These are phyloP conservation scores for Cladosporium velox DNA, from an alignment of 2,329 filamentous ascomycete species.

Conservation along the genomic window DNA sequence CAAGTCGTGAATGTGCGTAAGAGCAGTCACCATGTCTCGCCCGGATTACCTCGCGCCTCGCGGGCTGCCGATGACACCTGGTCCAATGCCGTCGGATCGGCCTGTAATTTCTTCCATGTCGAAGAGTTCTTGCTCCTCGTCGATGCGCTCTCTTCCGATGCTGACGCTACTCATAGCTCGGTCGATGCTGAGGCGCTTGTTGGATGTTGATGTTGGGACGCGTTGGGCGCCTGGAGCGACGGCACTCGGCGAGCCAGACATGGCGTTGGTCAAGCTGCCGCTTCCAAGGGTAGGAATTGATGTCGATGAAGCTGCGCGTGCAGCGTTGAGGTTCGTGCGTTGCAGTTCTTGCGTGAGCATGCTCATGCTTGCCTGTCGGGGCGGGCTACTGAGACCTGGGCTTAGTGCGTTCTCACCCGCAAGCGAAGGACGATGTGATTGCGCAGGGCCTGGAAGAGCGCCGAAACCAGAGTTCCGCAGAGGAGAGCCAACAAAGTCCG, in stretches of 20 bases:
- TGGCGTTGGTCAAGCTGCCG: slow-evolving; percentile 24
- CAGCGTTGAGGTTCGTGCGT: slow-evolving; percentile 38
- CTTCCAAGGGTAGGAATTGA: slow-evolving; percentile 27
- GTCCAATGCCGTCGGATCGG: slow-evolving; percentile 1
- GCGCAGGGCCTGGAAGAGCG: slow-evolving; percentile 40
- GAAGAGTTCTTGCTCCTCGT: slow-evolving; percentile 37
- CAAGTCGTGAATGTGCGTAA: not conserved
- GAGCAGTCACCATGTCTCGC: not conserved
- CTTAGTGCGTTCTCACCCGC: slow-evolving; percentile 15
- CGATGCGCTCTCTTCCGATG: slow-evolving; percentile 32
- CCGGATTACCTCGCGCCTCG: not conserved
- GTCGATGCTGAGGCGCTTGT: slow-evolving; percentile 28
- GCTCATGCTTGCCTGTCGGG: slow-evolving; percentile 60
- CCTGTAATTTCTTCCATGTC: slow-evolving; percentile 37
- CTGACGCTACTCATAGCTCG: slow-evolving; percentile 33
- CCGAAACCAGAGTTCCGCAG: slow-evolving; percentile 58
- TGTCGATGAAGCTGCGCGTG: slow-evolving; percentile 30
- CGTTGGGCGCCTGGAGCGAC: slow-evolving; percentile 13
- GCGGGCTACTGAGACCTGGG: slow-evolving; percentile 52
- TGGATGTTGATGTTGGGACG: slow-evolving; percentile 23
- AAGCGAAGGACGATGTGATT: slow-evolving; percentile 25
- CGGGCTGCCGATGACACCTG: slow-evolving; percentile 16
- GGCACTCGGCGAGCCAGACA: not conserved
- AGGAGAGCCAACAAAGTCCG: slow-evolving; percentile 66
- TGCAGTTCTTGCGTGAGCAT: slow-evolving; percentile 60